Conservation (phyloP, 2,329 filamentous ascomycete genomes). For the Neurospora sp. region DNA sequence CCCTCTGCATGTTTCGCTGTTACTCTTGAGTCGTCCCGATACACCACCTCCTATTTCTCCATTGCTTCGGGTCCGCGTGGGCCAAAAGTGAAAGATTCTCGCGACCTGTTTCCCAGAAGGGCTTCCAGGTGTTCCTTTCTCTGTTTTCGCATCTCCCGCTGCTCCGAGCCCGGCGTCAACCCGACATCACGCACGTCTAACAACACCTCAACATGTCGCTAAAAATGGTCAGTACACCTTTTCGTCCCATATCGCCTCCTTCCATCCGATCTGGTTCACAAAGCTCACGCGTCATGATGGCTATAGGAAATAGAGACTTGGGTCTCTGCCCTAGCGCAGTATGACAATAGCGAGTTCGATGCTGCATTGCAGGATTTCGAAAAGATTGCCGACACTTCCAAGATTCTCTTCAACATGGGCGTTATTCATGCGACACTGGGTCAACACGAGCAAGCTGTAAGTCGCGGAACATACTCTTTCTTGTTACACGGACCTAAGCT, state of each 20-base stretch:
- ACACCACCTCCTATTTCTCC: background rate
- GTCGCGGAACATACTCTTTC: slow-evolving; percentile 25
- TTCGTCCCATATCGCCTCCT: background rate
- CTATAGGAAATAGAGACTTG: slow-evolving; percentile 94
- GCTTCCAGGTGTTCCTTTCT: slow-evolving; percentile 12
- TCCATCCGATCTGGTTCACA: slow-evolving; percentile 1
- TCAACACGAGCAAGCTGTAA: slow-evolving; percentile 88
- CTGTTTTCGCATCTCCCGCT: slow-evolving; percentile 5
- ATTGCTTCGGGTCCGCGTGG: background rate
- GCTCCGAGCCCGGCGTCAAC: background rate
- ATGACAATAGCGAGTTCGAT: slow-evolving; percentile 97
- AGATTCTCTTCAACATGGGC: slow-evolving; percentile 97
- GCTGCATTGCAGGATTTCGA: slow-evolving; percentile 77
- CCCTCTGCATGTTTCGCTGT: background rate
- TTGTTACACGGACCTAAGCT: background rate
- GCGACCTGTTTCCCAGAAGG: slow-evolving; percentile 5
- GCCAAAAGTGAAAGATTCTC: background rate
- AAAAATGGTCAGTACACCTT: slow-evolving; percentile 39
- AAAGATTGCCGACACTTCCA: slow-evolving; percentile 85
- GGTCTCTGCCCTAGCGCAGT: slow-evolving; percentile 81
- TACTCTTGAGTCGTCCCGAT: background rate
- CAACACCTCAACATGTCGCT: slow-evolving; percentile 39
- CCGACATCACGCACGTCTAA: background rate
- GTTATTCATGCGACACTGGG: slow-evolving; percentile 95
- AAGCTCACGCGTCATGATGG: slow-evolving; percentile 3